These are phyloP conservation scores for Pharnaceum exiguum DNA, from an alignment of 148 eudicot genomes.

Conservation along the genomic window DNA sequence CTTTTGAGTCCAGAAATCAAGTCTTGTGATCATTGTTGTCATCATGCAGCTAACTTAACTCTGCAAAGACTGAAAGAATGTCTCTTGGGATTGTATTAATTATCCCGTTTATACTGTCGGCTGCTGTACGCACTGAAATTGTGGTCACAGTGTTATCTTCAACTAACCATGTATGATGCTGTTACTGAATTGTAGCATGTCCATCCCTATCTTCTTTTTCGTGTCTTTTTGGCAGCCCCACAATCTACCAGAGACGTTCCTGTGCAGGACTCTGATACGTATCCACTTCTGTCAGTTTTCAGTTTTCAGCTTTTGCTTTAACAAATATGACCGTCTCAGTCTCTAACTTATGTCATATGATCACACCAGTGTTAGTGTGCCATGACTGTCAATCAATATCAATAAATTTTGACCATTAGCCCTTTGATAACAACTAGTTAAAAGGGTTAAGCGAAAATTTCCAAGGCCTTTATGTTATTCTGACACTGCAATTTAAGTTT, in stretches of 20 bases:
- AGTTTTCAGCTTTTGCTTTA: too few species aligned
- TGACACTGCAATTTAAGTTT: too few species aligned
- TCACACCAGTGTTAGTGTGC: too few species aligned
- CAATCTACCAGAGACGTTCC: slow-evolving; percentile 1
- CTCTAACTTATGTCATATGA: too few species aligned
- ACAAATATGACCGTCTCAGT: too few species aligned
- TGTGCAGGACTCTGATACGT: background rate
- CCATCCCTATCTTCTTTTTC: slow-evolving; percentile 4
- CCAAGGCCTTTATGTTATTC: too few species aligned
- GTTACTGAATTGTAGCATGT: background rate
- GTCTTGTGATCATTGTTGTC: slow-evolving; percentile 5
- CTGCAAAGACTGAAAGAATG: background rate
- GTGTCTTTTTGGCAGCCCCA: slow-evolving; percentile 10
- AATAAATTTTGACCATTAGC: too few species aligned
- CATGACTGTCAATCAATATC: too few species aligned
- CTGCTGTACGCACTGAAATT: slow-evolving; percentile 6
- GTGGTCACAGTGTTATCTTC: slow-evolving; percentile 9
- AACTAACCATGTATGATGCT: background rate
- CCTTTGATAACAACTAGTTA: too few species aligned
- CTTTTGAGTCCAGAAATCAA: too few species aligned
- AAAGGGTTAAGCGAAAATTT: too few species aligned
- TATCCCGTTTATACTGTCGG: slow-evolving; percentile 2
- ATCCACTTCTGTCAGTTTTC: background rate
- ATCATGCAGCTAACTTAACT: background rate
- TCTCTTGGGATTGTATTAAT: slow-evolving; percentile 10